Evolutionary conservation across 768 basidiomycete genomes (phyloP), one percentile per base, ranked within the genome.

Genomic region (Lactarius deliciosus): DNA sequence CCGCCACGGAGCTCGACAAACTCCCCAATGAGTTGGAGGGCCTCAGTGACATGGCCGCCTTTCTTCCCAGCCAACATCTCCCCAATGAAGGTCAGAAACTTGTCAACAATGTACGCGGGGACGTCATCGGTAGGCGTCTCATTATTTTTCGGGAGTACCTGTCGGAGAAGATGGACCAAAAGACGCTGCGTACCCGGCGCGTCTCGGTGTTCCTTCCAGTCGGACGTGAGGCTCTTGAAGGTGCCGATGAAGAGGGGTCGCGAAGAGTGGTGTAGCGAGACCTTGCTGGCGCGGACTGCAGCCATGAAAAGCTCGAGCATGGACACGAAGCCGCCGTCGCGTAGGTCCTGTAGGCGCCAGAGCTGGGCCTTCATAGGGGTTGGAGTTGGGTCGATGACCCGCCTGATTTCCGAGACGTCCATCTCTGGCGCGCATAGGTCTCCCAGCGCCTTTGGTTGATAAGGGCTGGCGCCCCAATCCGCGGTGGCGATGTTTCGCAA

Each of bases 151-250:
- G 64, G 71, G 74, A 78, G 72, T 72, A 71, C 28, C 43, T 72
- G 28, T 74, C 76, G 9, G 64, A 71, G 59, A 70, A 68, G 20
- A 76, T 75, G 16, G 70, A 76, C 3, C 65, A 66, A 3, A 73
- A 70, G 4, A 66, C 72, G 45, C 30, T 65, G 64, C 45, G 60
- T 57, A 9, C 47, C 64, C 5, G 34, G 53, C 1, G 28, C 34
- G 0, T 65, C 60, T 25, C 60, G 60, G 16, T 50, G 38, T 3
- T n/a, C 32, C 25, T 22, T 18, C 64, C 64, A 65, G n/a, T 61
- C 50, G 5, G 64, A 60, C 6, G 60, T 65, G 36, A 65, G 40
- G 25, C 16, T 34, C 43, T 38, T 50, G 45, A 65, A 53, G 18
- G 64, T 65, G 4, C 59, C 60, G 25, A 61, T 25, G 40, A 61